Evolutionary conservation across 768 basidiomycete genomes (phyloP), one percentile per base, ranked within the genome.

Genomic region (Amylocystis lapponica): DNA sequence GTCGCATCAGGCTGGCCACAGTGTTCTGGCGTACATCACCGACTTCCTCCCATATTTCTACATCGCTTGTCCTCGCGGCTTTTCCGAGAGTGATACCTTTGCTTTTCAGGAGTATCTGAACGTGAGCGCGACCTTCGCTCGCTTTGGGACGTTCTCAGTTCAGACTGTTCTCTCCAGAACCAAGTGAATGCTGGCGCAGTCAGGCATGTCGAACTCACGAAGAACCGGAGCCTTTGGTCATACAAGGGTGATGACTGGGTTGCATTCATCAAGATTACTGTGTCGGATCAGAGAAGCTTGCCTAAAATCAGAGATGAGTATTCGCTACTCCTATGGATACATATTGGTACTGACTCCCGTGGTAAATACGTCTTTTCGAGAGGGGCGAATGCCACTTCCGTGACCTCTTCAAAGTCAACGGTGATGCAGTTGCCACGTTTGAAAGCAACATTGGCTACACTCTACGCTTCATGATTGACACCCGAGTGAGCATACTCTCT

Each of bases 381-480:
- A 56, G 73, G 13, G 78, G 72, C 5, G 75, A 79, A 56, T 66
- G 74, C 48, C 59, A 58, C 36, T 80, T 69, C 59, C 62, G 69
- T 30, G 70, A 67, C 16, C 51, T 76, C 13, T 76, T 73, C 54
- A 57, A 58, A 9, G n/a, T n/a, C n/a, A n/a, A n/a, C n/a, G 66
- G 64, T 11, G 67, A 68, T 22, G 62, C 71, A 21, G 66, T 81
- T 13, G 45, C 79, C 22, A 97, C 95, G 0, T 99, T 74, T 50
- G 96, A 99, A 63, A 96, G 93, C 55, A 98, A 98, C 58, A 88
- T 99, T 42, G 80, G 79, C 0, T 99, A 90, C 57, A 81, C 76
- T 3, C 68, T 99, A 39, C 80, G 96, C 7, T 98, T 97, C 63
- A 99, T 99, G 96, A 95, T 99, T 48, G 96, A 99, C 58, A 86